Evolutionary conservation across 352 stramenopile genomes (phyloP).

Genomic region (Globisporangium parvum): DNA sequence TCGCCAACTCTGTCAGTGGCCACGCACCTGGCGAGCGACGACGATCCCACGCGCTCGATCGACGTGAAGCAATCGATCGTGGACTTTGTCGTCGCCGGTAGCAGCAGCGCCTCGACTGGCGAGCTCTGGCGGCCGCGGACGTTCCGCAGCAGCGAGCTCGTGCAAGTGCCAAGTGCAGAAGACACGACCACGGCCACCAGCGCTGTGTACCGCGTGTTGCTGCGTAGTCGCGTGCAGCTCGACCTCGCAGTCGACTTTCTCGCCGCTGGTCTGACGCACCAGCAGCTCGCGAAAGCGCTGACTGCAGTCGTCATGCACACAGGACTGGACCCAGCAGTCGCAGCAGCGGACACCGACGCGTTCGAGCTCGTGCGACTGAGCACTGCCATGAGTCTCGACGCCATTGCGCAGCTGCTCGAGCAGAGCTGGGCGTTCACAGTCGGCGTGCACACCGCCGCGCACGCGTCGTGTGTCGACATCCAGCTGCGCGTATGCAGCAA

Average conservation of each 20-base stretch:
- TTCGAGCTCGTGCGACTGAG: slow-evolving; percentile 31
- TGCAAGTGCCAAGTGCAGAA: neutral
- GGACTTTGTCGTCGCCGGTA: slow-evolving; percentile 1
- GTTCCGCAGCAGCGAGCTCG: slow-evolving; percentile 5
- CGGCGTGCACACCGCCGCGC: slow-evolving; percentile 23
- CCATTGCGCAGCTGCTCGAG: slow-evolving; percentile 26
- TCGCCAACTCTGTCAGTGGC: no score
- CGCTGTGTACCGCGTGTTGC: slow-evolving; percentile 13
- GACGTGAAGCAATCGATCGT: slow-evolving; percentile 13
- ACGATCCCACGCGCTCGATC: neutral
- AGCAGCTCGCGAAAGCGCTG: slow-evolving; percentile 17
- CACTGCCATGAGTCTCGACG: slow-evolving; percentile 30
- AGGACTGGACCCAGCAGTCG: slow-evolving; percentile 13
- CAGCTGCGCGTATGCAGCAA: slow-evolving; percentile 31
- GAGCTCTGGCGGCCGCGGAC: slow-evolving; percentile 7
- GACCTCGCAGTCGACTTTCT: slow-evolving; percentile 22
- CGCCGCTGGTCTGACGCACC: slow-evolving; percentile 11
- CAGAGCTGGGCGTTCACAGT: slow-evolving; percentile 47
- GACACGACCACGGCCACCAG: neutral
- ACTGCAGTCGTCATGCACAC: slow-evolving; percentile 15
- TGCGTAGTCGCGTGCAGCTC: slow-evolving; percentile 17
- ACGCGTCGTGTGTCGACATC: slow-evolving; percentile 33
- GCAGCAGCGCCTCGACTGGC: neutral
- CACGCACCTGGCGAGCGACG: neutral
- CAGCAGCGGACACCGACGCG: slow-evolving; percentile 12